Evolutionary conservation across 371 early-diverging fungal species (phyloP).

Genomic region (Apophysomyces trapeziformis): DNA sequence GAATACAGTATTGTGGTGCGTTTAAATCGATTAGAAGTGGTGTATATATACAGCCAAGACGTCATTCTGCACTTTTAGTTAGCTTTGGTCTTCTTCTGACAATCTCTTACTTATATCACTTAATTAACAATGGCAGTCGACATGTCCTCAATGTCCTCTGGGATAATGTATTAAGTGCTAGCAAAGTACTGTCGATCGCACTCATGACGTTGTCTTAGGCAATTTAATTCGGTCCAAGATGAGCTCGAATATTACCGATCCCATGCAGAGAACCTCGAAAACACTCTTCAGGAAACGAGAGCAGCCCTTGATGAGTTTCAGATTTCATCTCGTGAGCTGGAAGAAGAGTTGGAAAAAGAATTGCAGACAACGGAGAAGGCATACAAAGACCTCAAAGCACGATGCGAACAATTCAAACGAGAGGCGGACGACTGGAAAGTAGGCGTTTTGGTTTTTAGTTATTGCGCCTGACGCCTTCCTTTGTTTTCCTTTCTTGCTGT

Average conservation of each 20-base stretch:
- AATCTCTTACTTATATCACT: conserved; percentile 8
- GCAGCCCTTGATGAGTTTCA: conserved; percentile 67
- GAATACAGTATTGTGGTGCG: no score
- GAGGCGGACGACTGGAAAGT: conserved; percentile 82
- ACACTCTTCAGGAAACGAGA: conserved; percentile 59
- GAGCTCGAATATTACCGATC: conserved; percentile 64
- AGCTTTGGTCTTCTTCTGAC: neutral
- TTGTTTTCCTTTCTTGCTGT: neutral
- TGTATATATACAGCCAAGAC: neutral
- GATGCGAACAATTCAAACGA: conserved; percentile 56
- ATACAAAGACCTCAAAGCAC: conserved; percentile 63
- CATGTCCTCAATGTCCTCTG: conserved; percentile 19
- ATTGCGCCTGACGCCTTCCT: neutral
- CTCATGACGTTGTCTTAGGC: conserved; percentile 26
- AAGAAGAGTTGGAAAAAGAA: conserved; percentile 69
- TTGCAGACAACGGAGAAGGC: conserved; percentile 64
- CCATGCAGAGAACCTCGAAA: conserved; percentile 53
- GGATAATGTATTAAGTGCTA: conserved; percentile 18
- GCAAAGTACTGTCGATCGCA: neutral
- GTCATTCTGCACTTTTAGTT: neutral
- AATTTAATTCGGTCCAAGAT: conserved; percentile 55
- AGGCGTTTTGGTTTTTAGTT: conserved; percentile 15
- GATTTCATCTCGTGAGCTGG: conserved; percentile 62
- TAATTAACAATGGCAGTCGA: conserved; percentile 16
- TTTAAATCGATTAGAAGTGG: no score